Conservation (phyloP, 768 basidiomycete species). For the Mycena alexandri region DNA sequence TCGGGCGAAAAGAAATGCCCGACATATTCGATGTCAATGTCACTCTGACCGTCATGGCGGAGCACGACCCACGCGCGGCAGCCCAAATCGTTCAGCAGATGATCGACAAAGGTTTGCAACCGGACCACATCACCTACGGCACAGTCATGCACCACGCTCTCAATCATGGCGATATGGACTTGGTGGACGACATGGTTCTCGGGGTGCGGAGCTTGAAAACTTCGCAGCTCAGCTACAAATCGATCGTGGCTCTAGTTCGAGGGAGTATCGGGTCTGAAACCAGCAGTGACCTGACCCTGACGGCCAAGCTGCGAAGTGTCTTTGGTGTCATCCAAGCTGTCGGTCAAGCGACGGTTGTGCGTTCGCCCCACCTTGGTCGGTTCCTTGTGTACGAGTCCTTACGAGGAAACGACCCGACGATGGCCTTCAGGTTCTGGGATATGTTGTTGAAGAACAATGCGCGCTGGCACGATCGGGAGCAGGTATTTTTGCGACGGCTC, state of each 20-base stretch:
- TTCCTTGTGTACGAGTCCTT: slow-evolving; percentile 66
- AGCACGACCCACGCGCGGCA: slow-evolving; percentile 61
- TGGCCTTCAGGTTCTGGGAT: slow-evolving; percentile 75
- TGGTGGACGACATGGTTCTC: slow-evolving; percentile 59
- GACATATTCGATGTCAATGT: slow-evolving; percentile 78
- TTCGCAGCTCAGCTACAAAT: slow-evolving; percentile 58
- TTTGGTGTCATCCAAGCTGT: slow-evolving; percentile 58
- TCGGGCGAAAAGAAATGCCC: slow-evolving; percentile 64
- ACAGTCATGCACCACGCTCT: slow-evolving; percentile 74
- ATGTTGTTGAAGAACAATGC: slow-evolving; percentile 58
- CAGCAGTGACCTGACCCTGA: slow-evolving; percentile 42
- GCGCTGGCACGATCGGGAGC: slow-evolving; percentile 63
- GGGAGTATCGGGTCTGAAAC: slow-evolving; percentile 48
- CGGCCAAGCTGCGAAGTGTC: slow-evolving; percentile 54
- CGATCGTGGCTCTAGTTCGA: slow-evolving; percentile 62
- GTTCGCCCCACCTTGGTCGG: slow-evolving; percentile 63
- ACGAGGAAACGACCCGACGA: slow-evolving; percentile 57
- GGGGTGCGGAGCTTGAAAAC: slow-evolving; percentile 53
- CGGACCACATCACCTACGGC: slow-evolving; percentile 69
- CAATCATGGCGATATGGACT: slow-evolving; percentile 54
- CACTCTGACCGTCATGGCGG: slow-evolving; percentile 66
- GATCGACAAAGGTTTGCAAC: slow-evolving; percentile 59
- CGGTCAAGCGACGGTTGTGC: slow-evolving; percentile 49
- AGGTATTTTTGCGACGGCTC: slow-evolving; percentile 54
- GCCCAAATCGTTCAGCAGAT: slow-evolving; percentile 64